Evolutionary conservation across 202 grass and related monocot species (phyloP).

Genomic region (Brachypodium distachyon): DNA sequence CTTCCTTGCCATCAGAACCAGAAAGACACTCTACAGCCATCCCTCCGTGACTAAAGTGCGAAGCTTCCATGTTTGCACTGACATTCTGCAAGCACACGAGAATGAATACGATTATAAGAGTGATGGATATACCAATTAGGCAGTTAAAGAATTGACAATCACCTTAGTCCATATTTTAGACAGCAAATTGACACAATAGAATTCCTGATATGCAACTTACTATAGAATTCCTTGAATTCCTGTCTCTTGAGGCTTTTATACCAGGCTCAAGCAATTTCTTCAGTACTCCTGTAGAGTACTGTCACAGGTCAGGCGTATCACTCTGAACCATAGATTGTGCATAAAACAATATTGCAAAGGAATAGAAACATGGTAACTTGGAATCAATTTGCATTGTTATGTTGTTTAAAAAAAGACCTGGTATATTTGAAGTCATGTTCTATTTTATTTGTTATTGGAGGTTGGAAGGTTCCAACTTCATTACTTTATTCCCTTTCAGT

Average conservation of each 20-base stretch:
- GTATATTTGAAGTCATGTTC: background rate
- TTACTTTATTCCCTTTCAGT: background rate
- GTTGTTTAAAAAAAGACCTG: background rate
- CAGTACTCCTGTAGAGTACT: constrained; percentile 45
- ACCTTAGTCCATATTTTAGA: background rate
- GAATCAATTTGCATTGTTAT: background rate
- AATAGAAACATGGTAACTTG: background rate
- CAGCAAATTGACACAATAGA: background rate
- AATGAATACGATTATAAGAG: background rate
- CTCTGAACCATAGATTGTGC: background rate
- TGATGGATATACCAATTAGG: background rate
- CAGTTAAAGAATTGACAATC: background rate
- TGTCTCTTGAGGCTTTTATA: constrained; percentile 26
- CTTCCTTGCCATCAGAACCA: constrained; percentile 72
- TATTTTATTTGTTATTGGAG: background rate
- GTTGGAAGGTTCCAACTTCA: background rate
- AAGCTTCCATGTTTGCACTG: constrained; percentile 20
- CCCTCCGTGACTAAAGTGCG: constrained; percentile 11
- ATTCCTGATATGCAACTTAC: constrained; percentile 35
- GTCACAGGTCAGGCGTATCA: background rate
- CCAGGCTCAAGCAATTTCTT: constrained; percentile 42
- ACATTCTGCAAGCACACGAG: constrained; percentile 34
- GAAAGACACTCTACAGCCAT: constrained; percentile 61
- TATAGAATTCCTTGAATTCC: background rate
- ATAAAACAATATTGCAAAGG: background rate